Evolutionary conservation across 257 asterid genomes (phyloP).

Genomic region (Lithospermum erythrorhizon): DNA sequence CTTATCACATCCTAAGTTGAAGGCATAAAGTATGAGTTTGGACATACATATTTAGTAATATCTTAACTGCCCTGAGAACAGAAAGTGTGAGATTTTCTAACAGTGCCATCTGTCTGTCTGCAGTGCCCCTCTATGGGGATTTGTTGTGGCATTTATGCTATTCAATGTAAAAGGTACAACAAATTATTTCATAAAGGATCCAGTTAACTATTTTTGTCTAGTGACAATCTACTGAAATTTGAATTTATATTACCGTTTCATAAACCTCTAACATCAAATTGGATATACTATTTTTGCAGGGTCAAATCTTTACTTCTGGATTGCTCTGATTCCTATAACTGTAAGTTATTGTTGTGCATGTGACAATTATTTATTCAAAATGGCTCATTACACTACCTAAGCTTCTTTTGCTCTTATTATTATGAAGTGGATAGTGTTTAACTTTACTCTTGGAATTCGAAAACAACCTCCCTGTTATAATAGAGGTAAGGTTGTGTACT

Average conservation of each 20-base stretch:
- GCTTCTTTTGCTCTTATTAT: too few species aligned
- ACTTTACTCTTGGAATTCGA: too few species aligned
- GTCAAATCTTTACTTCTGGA: constrained; percentile 97
- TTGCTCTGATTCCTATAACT: constrained; percentile 76
- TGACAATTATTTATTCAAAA: neutral
- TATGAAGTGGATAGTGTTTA: too few species aligned
- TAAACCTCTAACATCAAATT: neutral
- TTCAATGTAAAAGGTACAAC: constrained; percentile 68
- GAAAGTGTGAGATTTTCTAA: constrained; percentile 11
- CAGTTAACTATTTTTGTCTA: neutral
- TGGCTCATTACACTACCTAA: too few species aligned
- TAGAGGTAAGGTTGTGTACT: too few species aligned
- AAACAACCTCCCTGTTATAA: too few species aligned
- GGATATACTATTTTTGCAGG: constrained; percentile 37
- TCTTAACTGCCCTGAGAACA: neutral
- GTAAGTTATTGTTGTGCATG: constrained; percentile 36
- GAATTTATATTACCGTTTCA: neutral
- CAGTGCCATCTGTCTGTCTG: constrained; percentile 12
- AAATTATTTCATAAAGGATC: constrained; percentile 1
- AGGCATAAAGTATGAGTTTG: neutral
- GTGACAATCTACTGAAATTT: neutral
- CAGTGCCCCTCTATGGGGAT: constrained; percentile 98
- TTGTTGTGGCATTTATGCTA: constrained; percentile 92
- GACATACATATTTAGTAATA: neutral
- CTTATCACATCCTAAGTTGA: neutral